These are phyloP conservation scores for Nemania sp. DNA, from an alignment of 2,329 filamentous ascomycete species.

Conservation along the genomic window DNA sequence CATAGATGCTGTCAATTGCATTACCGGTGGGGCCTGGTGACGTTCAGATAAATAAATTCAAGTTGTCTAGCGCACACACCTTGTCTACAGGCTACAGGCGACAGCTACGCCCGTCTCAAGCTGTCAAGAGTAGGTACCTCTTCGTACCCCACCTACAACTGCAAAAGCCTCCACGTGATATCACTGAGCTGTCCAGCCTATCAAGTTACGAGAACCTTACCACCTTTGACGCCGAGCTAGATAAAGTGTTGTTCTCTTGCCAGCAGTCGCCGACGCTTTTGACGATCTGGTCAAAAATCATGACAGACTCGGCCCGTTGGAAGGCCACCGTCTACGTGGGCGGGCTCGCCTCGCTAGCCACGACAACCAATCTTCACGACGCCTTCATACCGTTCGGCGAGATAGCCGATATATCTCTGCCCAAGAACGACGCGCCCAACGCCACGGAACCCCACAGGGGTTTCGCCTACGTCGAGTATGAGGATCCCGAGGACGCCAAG, in stretches of 20 bases:
- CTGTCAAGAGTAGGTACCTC: background rate
- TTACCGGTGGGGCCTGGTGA: conserved; percentile 11
- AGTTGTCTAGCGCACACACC: background rate
- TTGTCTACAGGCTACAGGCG: background rate
- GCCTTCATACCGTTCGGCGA: conserved; percentile 97
- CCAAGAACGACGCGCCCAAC: conserved; percentile 82
- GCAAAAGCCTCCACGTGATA: conserved; percentile 14
- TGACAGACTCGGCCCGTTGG: conserved; percentile 82
- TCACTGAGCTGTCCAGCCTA: background rate
- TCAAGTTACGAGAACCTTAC: background rate
- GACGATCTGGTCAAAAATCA: conserved; percentile 45
- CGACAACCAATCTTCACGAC: conserved; percentile 75
- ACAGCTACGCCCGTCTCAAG: background rate
- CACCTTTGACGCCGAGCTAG: too few relatives aligned
- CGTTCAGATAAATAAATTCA: background rate
- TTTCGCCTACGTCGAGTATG: conserved; percentile 96
- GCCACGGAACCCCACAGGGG: conserved; percentile 81
- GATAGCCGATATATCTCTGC: conserved; percentile 87
- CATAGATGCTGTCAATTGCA: background rate
- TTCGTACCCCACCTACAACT: background rate
- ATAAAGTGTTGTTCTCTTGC: background rate
- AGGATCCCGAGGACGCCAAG: conserved; percentile 80
- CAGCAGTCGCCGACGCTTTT: conserved; percentile 1
- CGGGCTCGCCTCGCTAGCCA: conserved; percentile 81
- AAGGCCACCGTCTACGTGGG: conserved; percentile 94